A percentile compares a stretch with the other conserved stretches of the same genome.
These are phyloP conservation scores for Plenodomus biglobosus DNA, from an alignment of 2,329 filamentous ascomycete genomes.

Conservation along the genomic window DNA sequence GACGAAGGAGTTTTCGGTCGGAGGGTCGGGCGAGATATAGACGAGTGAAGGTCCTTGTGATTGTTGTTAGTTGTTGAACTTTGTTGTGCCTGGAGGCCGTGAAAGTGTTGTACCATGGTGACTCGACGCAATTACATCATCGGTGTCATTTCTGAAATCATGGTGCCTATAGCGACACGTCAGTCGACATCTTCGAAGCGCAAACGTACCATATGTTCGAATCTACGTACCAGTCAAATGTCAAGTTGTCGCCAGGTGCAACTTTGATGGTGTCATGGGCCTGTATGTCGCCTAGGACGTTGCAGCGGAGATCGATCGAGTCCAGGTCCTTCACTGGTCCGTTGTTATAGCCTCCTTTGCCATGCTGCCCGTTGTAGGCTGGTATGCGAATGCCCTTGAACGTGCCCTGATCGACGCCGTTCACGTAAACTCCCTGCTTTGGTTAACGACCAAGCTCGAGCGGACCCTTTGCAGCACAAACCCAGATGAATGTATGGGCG, in stretches of 20 bases:
- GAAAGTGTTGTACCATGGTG: constrained; percentile 23
- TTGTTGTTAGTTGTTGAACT: too few species aligned
- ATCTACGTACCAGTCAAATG: constrained; percentile 38
- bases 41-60: constrained; percentile 41
- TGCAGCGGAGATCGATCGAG: constrained; percentile 46
- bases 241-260: constrained; percentile 43
- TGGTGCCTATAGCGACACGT: constrained; percentile 30
- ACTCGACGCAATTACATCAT: constrained; percentile 36
- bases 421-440: constrained; percentile 33
- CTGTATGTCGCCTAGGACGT: constrained; percentile 45
- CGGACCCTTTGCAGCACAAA: neutral
- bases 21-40: constrained; percentile 47
- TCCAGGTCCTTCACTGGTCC: constrained; percentile 46
- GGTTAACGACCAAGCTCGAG: neutral
- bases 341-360: constrained; percentile 43
- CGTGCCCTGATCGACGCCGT: constrained; percentile 34
- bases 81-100: too few species aligned
- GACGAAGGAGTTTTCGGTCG: constrained; percentile 43
- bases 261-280: constrained; percentile 41
- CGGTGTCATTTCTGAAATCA: constrained; percentile 38
- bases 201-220: neutral
- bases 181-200: neutral
- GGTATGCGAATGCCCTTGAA: constrained; percentile 34
- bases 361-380: constrained; percentile 41
- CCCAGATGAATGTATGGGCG: constrained; percentile 38